Evolutionary conservation across 192 early-diverging fungal species (phyloP), one percentile per base, ranked within the genome.

Genomic region (Funneliformis mosseae): DNA sequence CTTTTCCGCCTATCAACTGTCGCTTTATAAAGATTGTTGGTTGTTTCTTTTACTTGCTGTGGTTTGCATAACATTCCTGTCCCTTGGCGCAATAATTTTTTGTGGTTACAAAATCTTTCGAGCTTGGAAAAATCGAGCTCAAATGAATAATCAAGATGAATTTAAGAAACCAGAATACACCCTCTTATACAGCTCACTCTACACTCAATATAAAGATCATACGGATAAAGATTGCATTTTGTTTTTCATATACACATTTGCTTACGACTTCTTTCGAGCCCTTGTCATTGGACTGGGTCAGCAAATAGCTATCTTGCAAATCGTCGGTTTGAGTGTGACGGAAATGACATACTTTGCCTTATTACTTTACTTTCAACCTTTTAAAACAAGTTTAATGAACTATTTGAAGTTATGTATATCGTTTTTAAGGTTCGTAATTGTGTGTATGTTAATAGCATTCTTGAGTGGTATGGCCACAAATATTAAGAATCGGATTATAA

Each of bases 261-360:
- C 75, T 25, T 76, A 62, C 63, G 75, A 76, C 63, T 61, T 76
- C 27, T 10, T 61, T 76, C 50, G 75, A 76, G 75, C 28, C 8
- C 10, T 76, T 27, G 12, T 39, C 75, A 62, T 41, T 62, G 75
- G 75, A 41, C 8, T 41, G 18, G 75, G 28, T 45, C 75, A 39
- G 63, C 11, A 28, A 21, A 38, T n/a, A 42, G 33, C 7, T 23
- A 3, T 62, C 42, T 9, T 3, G 10, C 75, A 76, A 63, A 62
- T 41, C 1, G 2, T 39, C 10, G 33, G 59, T 60, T 61, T 76
- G 25, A 1, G 39, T 76, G 0, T 2, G 4, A 76, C 75, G 16
- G 75, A 76, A 63, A 14, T 43, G 39, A 76, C 62, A 14, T 63
- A 14, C 55, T 27, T 76, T 42, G 16, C 28, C 39, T 76, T 76